Evolutionary conservation across 345 rosid genomes (phyloP).

Genomic region (Leavenworthia alabamica): DNA sequence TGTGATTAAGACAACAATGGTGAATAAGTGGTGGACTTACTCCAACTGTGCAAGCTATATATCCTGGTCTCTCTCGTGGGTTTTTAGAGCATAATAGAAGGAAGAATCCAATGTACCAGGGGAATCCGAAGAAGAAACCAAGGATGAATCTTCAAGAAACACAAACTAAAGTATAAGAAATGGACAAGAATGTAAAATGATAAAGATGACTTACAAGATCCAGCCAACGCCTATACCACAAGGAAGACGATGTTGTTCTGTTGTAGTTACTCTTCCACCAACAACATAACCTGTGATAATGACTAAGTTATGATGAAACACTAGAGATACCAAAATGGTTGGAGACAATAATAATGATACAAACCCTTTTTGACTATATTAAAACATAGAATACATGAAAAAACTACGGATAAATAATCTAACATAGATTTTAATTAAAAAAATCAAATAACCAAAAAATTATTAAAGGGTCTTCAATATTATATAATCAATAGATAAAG

Average conservation of each 20-base stretch:
- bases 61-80: conserved; percentile 28
- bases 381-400: too few relatives aligned
- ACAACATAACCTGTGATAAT: too few relatives aligned
- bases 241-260: too few relatives aligned
- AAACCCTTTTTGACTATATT: too few relatives aligned
- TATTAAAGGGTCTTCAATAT: neutral
- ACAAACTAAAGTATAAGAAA: neutral
- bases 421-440: too few relatives aligned
- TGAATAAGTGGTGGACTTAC: conserved; percentile 16
- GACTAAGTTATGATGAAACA: too few relatives aligned
- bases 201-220: conserved; percentile 15
- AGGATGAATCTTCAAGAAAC: conserved; percentile 26
- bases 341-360: too few relatives aligned
- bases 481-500: neutral
- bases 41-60: conserved; percentile 26
- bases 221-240: too few relatives aligned
- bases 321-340: too few relatives aligned
- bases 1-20: neutral
- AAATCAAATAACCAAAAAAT: too few relatives aligned
- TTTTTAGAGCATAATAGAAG: conserved; percentile 17
- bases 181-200: conserved; percentile 3
- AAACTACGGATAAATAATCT: too few relatives aligned
- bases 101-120: conserved; percentile 31
- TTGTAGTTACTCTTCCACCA: too few relatives aligned
- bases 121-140: conserved; percentile 30